Conservation (phyloP, 768 basidiomycete species). For the Amanita pallidorosea region DNA sequence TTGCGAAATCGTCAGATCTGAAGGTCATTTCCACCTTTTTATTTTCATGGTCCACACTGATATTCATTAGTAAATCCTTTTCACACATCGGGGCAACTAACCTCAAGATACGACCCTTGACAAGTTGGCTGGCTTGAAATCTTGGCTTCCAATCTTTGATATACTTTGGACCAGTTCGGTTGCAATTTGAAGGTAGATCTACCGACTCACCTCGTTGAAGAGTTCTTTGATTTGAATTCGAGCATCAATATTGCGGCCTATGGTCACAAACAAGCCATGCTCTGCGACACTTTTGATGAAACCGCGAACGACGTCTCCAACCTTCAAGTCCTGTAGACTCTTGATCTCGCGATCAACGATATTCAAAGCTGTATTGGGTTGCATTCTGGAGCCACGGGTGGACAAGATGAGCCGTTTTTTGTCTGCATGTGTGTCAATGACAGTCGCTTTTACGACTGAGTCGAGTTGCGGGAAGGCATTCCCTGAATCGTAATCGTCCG, state of each 20-base stretch:
- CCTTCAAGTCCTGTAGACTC: conserved; percentile 48
- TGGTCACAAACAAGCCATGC: conserved; percentile 80
- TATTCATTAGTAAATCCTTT: background rate
- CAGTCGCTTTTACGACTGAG: conserved; percentile 57
- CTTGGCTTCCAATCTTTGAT: conserved; percentile 91
- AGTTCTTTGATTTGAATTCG: conserved; percentile 90
- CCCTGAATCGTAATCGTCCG: conserved; percentile 66
- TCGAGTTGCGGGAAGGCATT: conserved; percentile 49
- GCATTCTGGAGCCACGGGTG: conserved; percentile 62
- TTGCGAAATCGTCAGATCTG: conserved; percentile 49
- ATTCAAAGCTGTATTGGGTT: conserved; percentile 34
- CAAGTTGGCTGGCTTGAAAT: conserved; percentile 73
- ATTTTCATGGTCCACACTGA: conserved; percentile 56
- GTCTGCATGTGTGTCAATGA: conserved; percentile 57
- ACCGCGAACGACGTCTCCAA: conserved; percentile 72
- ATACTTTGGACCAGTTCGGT: conserved; percentile 37
- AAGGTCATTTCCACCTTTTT: conserved; percentile 91
- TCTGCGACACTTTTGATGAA: conserved; percentile 84
- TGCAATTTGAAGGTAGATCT: background rate
- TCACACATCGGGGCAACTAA: conserved; percentile 17
- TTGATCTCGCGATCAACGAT: conserved; percentile 63
- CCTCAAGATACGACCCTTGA: conserved; percentile 79
- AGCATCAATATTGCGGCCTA: conserved; percentile 79
- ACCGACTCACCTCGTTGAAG: conserved; percentile 64
- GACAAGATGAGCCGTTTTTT: conserved; percentile 72